Percentiles rank a stretch among this genome's conserved stretches.
These are phyloP conservation scores for Fusarium udum DNA, from an alignment of 2,329 filamentous ascomycete genomes.

Conservation along the genomic window DNA sequence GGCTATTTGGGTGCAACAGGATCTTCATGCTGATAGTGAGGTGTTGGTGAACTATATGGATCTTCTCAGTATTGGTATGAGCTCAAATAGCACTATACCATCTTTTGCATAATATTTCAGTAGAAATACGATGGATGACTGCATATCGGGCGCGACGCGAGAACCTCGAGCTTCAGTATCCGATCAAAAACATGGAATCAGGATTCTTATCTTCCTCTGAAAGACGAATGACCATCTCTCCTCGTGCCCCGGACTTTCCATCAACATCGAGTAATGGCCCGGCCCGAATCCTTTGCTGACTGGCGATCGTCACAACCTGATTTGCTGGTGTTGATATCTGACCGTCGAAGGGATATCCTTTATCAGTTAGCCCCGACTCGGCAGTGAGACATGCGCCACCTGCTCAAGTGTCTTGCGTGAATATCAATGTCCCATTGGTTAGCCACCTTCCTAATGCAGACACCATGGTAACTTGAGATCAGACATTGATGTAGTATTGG, in stretches of 20 bases:
- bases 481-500: constrained; percentile 5
- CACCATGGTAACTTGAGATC: background rate
- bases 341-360: background rate
- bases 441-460: constrained; percentile 15
- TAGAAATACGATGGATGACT: background rate
- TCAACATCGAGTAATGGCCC: background rate
- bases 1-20: constrained; percentile 48
- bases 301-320: background rate
- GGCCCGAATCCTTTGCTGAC: background rate
- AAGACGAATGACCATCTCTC: background rate
- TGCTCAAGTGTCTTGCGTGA: constrained; percentile 8
- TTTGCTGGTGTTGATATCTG: background rate
- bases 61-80: constrained; percentile 36
- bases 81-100: constrained; percentile 18
- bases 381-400: constrained; percentile 18
- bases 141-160: background rate
- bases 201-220: background rate
- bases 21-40: constrained; percentile 46
- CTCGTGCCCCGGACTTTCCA: background rate
- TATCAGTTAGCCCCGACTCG: background rate
- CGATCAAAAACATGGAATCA: background rate
- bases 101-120: constrained; percentile 9
- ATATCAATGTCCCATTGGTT: background rate
- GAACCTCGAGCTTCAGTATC: background rate
- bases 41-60: constrained; percentile 44